Evolutionary conservation across 1,284 basidiomycete species (phyloP).

Genomic region (Flammula alnicola): DNA sequence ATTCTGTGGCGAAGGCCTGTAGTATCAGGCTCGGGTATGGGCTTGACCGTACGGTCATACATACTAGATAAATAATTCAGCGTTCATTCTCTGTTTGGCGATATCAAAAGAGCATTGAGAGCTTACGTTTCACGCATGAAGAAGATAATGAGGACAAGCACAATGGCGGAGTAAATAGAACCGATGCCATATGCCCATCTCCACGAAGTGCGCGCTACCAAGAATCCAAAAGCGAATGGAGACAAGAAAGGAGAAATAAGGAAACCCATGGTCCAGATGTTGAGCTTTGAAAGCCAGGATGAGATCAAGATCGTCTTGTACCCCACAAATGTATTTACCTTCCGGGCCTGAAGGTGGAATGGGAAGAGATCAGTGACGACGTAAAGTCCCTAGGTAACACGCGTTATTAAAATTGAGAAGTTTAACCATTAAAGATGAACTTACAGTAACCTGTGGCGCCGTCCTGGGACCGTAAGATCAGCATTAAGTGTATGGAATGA

Average conservation of each 20-base stretch:
- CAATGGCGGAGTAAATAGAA: conserved; percentile 54
- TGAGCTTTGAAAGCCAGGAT: conserved; percentile 41
- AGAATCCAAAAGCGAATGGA: conserved; percentile 65
- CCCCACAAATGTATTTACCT: conserved; percentile 12
- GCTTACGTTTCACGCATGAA: conserved; percentile 66
- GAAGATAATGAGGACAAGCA: conserved; percentile 56
- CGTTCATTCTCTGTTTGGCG: too few species aligned
- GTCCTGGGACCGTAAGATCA: conserved; percentile 40
- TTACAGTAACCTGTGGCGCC: conserved; percentile 63
- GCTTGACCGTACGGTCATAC: conserved; percentile 68
- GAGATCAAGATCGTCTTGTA: not conserved
- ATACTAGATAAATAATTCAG: conserved; percentile 51
- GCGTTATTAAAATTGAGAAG: not conserved
- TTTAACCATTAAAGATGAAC: not conserved
- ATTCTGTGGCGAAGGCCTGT: conserved; percentile 58
- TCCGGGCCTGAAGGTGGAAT: conserved; percentile 52
- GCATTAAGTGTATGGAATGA: not conserved
- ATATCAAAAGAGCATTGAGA: not conserved
- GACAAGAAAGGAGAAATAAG: conserved; percentile 59
- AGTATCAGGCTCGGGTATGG: conserved; percentile 47
- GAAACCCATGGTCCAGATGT: conserved; percentile 69
- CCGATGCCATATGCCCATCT: conserved; percentile 70
- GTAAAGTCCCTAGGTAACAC: conserved; percentile 49
- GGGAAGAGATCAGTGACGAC: conserved; percentile 69
- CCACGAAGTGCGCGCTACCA: conserved; percentile 60